A percentile compares a stretch with the other conserved stretches of the same genome.
Conservation (phyloP, 345 rosid genomes). For the Nephelium lappaceum region DNA sequence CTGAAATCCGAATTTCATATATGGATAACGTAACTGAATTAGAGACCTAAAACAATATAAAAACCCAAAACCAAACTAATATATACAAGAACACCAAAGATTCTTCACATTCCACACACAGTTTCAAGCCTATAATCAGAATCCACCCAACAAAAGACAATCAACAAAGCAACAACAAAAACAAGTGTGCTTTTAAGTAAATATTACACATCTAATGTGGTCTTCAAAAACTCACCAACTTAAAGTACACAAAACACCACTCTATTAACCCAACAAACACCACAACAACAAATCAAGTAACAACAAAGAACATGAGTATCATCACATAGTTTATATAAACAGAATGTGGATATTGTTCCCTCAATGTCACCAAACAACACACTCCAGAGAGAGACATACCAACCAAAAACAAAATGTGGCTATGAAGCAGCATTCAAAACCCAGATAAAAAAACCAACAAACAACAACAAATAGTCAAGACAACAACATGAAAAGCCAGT, state of each 20-base stretch:
- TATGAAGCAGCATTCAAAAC: conserved; percentile 1
- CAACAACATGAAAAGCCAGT: background rate
- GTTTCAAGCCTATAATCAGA: too few species aligned
- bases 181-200: background rate
- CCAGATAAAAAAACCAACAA: conserved; percentile 4
- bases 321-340: background rate
- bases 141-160: background rate
- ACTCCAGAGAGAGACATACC: background rate
- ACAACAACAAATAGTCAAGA: background rate
- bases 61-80: background rate
- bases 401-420: background rate
- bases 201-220: background rate
- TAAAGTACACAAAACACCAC: background rate
- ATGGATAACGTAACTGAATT: background rate
- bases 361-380: background rate
- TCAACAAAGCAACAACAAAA: background rate
- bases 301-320: background rate
- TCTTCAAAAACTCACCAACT: background rate
- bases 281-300: background rate
- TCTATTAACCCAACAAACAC: background rate
- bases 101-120: background rate
- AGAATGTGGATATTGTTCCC: background rate
- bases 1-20: background rate
- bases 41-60: background rate
- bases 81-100: background rate